Evolutionary conservation across 129 eudicot species (phyloP), one percentile per base, ranked within the genome.

Genomic region (Solidago caesia): DNA sequence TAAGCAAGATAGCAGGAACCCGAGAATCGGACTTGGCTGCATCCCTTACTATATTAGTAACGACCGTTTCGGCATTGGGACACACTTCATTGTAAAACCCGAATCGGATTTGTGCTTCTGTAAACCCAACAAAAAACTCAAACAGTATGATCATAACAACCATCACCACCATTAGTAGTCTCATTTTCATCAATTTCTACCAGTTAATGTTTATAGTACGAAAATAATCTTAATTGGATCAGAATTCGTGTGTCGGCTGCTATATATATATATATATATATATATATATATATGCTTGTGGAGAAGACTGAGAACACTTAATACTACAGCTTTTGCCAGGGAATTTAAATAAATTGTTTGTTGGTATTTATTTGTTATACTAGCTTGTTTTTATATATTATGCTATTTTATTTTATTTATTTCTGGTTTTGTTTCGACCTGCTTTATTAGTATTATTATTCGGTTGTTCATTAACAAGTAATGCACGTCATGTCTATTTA

Each of bases 21-120:
- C 66, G 78, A 25, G 77, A 15, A 33, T 83, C 48, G 7, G 84
- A 73, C 0, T 52, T 63, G 16, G 83, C 56, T 26, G 82, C 84
- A 26, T 81, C 77, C 29, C 75, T 74, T 10, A 91, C 88, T 10
- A 86, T 72, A 2, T 47, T 27, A n/a, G 68, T n/a, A 46, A 91
- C 91, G 29, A 86, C 70, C 42, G 83, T 57, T 44, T 91, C 97
- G 2, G 94, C 96, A 1, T 79, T 65, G 7, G 92, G 90, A 74
- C 97, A 91, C 45, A 62, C 75, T 5, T 75, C 14, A 11, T 11
- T 43, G 71, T 88, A 91, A 81, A 86, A 91, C 26, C 97, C 96
- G 12, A 87, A 82, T 60, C 66, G 70, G 12, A 91, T 84, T 72
- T 84, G 83, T 10, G 73, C 86, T 52, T 64, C 46, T 68, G 96